Evolutionary conservation across 2,329 filamentous ascomycete genomes (phyloP).

Genomic region (Xylaria arbuscula): DNA sequence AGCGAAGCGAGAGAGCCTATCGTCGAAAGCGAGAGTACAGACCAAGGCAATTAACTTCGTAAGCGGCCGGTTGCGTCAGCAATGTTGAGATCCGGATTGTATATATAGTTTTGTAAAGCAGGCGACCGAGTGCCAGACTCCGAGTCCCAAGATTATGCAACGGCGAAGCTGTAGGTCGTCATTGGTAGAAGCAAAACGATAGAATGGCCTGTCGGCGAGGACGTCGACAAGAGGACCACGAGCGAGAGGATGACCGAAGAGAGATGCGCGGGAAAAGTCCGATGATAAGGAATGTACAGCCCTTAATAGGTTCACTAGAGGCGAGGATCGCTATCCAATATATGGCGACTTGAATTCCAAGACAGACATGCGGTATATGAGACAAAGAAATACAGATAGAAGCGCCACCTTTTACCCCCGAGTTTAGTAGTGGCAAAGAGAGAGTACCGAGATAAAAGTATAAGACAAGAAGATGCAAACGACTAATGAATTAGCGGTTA

Average conservation of each 20-base stretch:
- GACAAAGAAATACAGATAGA: slow-evolving; percentile 44
- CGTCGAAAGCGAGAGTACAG: slow-evolving; percentile 29
- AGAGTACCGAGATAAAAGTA: slow-evolving; percentile 34
- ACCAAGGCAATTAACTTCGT: slow-evolving; percentile 16
- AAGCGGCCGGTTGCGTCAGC: slow-evolving; percentile 35
- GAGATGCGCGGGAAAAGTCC: slow-evolving; percentile 26
- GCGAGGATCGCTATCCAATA: slow-evolving; percentile 43
- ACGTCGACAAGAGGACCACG: slow-evolving; percentile 26
- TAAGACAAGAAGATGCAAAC: slow-evolving; percentile 31
- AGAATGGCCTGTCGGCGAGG: slow-evolving; percentile 31
- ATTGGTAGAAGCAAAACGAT: slow-evolving; percentile 40
- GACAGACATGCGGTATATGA: slow-evolving; percentile 46
- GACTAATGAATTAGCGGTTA: slow-evolving; percentile 26
- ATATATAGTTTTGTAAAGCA: slow-evolving; percentile 30
- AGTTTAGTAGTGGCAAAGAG: slow-evolving; percentile 31
- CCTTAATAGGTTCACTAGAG: slow-evolving; percentile 36
- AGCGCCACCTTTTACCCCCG: slow-evolving; percentile 41
- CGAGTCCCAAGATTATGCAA: slow-evolving; percentile 48
- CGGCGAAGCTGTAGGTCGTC: slow-evolving; percentile 43
- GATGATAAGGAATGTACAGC: slow-evolving; percentile 47
- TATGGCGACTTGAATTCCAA: slow-evolving; percentile 48
- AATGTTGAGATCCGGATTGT: slow-evolving; percentile 31
- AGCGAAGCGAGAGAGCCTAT: slow-evolving; percentile 16
- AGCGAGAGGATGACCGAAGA: slow-evolving; percentile 33
- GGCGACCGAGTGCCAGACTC: slow-evolving; percentile 49